Percentiles rank a stretch among this genome's conserved stretches.
These are phyloP conservation scores for Pseudopithomyces maydicus DNA, from an alignment of 2,329 filamentous ascomycete species.

Conservation along the genomic window DNA sequence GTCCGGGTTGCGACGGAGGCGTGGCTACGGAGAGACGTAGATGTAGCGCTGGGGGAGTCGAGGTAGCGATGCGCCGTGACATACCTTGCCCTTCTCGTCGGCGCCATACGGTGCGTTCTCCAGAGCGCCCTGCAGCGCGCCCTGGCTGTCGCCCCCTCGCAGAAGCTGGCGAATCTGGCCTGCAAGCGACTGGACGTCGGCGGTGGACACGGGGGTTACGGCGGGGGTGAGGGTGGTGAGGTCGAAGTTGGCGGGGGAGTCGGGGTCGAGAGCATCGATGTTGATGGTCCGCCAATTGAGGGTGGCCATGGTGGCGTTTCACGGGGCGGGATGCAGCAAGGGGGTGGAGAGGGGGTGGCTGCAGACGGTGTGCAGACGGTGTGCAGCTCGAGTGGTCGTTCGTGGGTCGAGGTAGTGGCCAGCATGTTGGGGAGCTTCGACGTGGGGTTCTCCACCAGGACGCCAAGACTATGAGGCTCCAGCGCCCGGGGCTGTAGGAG, in stretches of 20 bases:
- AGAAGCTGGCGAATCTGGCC: constrained; percentile 86
- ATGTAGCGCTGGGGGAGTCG: constrained; percentile 22
- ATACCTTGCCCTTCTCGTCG: constrained; percentile 59
- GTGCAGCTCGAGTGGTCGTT: constrained; percentile 17
- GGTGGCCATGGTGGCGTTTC: constrained; percentile 46
- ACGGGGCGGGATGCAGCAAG: constrained; percentile 10
- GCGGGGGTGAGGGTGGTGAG: constrained; percentile 80
- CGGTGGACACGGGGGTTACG: constrained; percentile 73
- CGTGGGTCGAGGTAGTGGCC: constrained; percentile 22
- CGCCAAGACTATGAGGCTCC: constrained; percentile 31
- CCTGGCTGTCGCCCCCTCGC: constrained; percentile 83
- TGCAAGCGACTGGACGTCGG: constrained; percentile 77
- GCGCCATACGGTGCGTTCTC: constrained; percentile 79
- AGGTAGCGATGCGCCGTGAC: constrained; percentile 30
- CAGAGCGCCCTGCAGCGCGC: constrained; percentile 80
- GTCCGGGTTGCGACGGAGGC: constrained; percentile 28
- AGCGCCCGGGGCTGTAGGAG: constrained; percentile 26
- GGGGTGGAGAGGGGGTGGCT: constrained; percentile 11
- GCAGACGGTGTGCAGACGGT: constrained; percentile 17
- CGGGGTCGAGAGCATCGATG: constrained; percentile 87
- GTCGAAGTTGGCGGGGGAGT: constrained; percentile 91
- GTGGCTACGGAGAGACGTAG: constrained; percentile 4
- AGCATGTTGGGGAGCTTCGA: constrained; percentile 27
- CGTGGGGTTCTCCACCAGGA: constrained; percentile 35
- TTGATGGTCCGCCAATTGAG: constrained; percentile 86